Evolutionary conservation across 23 red algal genomes (phyloP).

Genomic region (Chondrus crispus): DNA sequence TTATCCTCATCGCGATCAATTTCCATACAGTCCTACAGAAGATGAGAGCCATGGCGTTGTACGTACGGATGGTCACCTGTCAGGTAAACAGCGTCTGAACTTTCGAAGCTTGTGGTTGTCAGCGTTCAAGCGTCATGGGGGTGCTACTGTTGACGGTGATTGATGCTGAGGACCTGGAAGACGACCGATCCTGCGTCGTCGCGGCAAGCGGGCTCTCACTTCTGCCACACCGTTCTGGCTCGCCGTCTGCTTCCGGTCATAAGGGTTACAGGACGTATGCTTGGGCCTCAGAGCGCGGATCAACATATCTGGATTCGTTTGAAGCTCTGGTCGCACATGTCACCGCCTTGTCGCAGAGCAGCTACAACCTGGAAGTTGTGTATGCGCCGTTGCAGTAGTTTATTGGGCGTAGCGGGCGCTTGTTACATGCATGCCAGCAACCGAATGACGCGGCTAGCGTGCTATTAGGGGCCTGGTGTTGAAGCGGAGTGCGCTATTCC

Average conservation of each 20-base stretch:
- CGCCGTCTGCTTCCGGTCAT: background rate
- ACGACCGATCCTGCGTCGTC: background rate
- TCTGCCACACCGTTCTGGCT: background rate
- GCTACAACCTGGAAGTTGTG: constrained; percentile 50
- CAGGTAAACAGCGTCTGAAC: no score
- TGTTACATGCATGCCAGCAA: constrained; percentile 3
- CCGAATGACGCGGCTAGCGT: background rate
- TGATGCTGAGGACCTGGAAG: no score
- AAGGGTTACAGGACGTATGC: background rate
- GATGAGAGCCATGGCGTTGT: no score
- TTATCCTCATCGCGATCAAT: no score
- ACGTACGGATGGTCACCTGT: no score
- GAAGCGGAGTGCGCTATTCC: background rate
- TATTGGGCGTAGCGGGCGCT: constrained; percentile 5
- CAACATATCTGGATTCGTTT: background rate
- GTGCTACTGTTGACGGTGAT: no score
- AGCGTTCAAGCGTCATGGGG: no score
- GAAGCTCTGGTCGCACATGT: background rate
- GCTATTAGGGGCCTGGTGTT: background rate
- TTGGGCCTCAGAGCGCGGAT: background rate
- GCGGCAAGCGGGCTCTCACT: background rate
- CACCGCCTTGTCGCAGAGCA: background rate
- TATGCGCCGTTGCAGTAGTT: constrained; percentile 51
- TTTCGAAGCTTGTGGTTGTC: no score
- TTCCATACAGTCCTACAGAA: no score